Percentiles rank a stretch among this genome's conserved stretches.
phyloP scores from a whole-genome alignment of 1,139 yeast species.

The Taiozyma onychis region DNA sequence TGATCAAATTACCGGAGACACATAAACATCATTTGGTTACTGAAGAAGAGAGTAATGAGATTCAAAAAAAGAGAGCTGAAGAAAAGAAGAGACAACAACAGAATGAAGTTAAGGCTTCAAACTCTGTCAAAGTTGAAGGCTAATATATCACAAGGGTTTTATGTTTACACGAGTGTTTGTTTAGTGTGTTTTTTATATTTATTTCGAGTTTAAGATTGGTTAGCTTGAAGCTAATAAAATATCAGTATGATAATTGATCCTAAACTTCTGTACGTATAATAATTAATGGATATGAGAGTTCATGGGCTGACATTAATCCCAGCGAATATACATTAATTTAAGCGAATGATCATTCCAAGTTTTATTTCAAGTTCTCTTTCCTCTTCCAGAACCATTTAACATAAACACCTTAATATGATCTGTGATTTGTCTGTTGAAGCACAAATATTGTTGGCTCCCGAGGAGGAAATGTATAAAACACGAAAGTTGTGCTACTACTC shows the following conservation, averaged over 20 bases:
- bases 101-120: background rate
- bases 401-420: too few species aligned
- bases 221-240: background rate
- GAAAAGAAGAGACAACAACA: constrained; percentile 14
- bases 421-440: too few species aligned
- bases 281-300: too few species aligned
- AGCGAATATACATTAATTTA: too few species aligned
- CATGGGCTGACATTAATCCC: too few species aligned
- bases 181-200: background rate
- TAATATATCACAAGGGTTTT: constrained; percentile 1
- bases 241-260: background rate
- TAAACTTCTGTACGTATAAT: too few species aligned
- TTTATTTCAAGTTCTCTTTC: too few species aligned
- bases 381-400: too few species aligned
- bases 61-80: constrained; percentile 22
- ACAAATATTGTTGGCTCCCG: too few species aligned
- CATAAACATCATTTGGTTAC: constrained; percentile 55
- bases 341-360: too few species aligned
- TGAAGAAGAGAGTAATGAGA: constrained; percentile 39
- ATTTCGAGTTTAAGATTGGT: background rate
- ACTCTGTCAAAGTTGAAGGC: constrained; percentile 15
- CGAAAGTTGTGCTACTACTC: too few species aligned
- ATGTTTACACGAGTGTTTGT: background rate
- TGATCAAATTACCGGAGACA: constrained; percentile 23
- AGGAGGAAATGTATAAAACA: too few species aligned